Percentiles rank a stretch among this genome's conserved stretches.
These are phyloP conservation scores for Podila horticola DNA, from an alignment of 192 early-diverging fungal species.

Conservation along the genomic window DNA sequence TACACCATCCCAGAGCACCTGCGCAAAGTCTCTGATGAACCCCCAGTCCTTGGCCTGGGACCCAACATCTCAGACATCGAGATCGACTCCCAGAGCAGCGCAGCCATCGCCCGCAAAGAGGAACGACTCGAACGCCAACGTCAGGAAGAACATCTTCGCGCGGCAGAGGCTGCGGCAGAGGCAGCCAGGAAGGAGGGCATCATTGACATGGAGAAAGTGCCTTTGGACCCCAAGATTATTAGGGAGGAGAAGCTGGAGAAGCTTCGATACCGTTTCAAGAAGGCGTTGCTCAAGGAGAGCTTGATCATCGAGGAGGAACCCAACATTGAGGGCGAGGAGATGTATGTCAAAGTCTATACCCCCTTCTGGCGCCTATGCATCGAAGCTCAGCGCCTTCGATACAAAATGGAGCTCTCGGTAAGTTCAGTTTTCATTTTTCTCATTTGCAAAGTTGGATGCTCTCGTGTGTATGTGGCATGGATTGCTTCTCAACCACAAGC, in stretches of 20 bases:
- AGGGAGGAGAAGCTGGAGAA: slow-evolving; percentile 17
- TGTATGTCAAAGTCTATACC: slow-evolving; percentile 52
- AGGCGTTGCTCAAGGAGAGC: slow-evolving; percentile 43
- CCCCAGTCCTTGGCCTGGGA: slow-evolving; percentile 11
- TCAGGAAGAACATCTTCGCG: not conserved
- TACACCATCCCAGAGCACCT: slow-evolving; percentile 35
- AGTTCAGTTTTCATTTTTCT: not conserved
- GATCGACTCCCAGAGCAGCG: slow-evolving; percentile 21
- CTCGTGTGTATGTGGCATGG: not conserved
- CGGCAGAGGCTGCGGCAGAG: not conserved
- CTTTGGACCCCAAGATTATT: slow-evolving; percentile 18
- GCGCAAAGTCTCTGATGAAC: slow-evolving; percentile 19
- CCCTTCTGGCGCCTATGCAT: slow-evolving; percentile 56
- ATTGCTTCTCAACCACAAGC: too few species aligned
- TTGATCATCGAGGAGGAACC: slow-evolving; percentile 54
- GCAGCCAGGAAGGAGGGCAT: slow-evolving; percentile 4
- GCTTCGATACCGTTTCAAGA: slow-evolving; percentile 47
- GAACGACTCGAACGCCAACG: slow-evolving; percentile 1
- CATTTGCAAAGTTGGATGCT: not conserved
- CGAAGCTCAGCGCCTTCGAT: slow-evolving; percentile 46
- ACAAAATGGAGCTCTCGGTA: slow-evolving; percentile 52
- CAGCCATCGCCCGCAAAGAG: slow-evolving; percentile 7
- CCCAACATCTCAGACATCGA: slow-evolving; percentile 21
- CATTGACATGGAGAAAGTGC: slow-evolving; percentile 22
- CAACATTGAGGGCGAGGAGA: slow-evolving; percentile 44